phyloP scores from a whole-genome alignment of 768 basidiomycete species.

The Tephrocybe sp. region DNA sequence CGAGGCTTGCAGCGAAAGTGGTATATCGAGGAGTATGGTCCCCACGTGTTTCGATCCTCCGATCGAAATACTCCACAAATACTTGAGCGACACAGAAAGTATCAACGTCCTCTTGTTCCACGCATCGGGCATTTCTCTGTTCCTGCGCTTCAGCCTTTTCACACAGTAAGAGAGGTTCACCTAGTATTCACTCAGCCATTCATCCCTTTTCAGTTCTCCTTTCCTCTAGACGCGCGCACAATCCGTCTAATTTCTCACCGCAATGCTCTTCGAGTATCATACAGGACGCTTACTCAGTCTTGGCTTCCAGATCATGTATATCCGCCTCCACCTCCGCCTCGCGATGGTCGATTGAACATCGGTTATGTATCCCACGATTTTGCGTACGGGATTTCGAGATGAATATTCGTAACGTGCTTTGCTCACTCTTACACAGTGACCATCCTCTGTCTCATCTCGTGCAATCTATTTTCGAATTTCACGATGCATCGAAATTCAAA shows the following conservation, averaged over 20 bases:
- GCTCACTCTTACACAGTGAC: background rate
- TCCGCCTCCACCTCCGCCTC: conserved; percentile 1
- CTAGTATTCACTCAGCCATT: background rate
- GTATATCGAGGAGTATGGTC: background rate
- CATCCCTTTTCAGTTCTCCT: background rate
- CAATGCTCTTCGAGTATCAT: background rate
- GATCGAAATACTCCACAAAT: background rate
- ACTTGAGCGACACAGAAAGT: background rate
- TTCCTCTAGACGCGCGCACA: background rate
- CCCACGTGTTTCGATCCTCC: background rate
- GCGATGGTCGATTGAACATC: background rate
- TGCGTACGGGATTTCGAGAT: background rate
- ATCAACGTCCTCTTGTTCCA: background rate
- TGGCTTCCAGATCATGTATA: conserved; percentile 1
- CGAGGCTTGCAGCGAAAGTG: conserved; percentile 1
- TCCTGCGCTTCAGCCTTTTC: background rate
- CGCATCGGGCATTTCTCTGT: background rate
- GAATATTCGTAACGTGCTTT: background rate
- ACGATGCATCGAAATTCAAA: background rate
- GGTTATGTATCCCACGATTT: conserved; percentile 5
- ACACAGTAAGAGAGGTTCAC: background rate
- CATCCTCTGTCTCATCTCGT: conserved; percentile 1
- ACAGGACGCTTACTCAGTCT: conserved; percentile 2
- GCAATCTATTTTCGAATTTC: background rate
- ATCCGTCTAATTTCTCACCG: conserved; percentile 1